Evolutionary conservation across 441 rosid species (phyloP).

Genomic region (Erodium texanum): DNA sequence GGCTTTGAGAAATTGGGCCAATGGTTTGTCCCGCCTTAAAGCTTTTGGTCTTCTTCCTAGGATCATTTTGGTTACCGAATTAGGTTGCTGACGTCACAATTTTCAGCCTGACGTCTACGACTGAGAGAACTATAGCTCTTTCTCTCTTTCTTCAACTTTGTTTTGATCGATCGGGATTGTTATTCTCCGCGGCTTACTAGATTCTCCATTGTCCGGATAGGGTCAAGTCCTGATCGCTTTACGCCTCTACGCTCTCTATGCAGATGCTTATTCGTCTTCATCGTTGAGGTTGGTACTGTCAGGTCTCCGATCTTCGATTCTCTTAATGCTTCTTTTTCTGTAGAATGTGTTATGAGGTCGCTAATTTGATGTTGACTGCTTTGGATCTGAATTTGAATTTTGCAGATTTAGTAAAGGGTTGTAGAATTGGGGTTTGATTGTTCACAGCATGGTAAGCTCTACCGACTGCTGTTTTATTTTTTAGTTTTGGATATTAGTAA

Average conservation of each 20-base stretch:
- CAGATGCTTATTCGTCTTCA: background rate
- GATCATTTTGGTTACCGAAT: too few species aligned
- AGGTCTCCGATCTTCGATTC: background rate
- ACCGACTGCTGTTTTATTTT: too few species aligned
- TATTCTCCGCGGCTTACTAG: background rate
- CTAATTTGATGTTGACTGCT: background rate
- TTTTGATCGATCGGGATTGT: background rate
- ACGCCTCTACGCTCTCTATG: background rate
- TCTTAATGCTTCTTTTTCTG: background rate
- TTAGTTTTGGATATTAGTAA: background rate
- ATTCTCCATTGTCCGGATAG: background rate
- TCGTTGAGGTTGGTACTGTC: background rate
- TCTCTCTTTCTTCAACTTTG: background rate
- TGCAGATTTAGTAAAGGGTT: background rate
- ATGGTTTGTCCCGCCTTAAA: too few species aligned
- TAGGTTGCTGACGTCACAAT: background rate
- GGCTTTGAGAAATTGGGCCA: too few species aligned
- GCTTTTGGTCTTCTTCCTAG: too few species aligned
- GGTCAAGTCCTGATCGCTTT: background rate
- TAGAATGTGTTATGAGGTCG: background rate
- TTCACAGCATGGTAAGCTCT: background rate
- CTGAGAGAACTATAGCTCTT: background rate
- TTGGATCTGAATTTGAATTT: background rate
- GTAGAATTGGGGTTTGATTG: background rate
- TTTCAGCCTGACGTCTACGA: background rate